Evolutionary conservation across 768 basidiomycete species (phyloP), one percentile per base, ranked within the genome.

Genomic region (Boletus rufocinnamomeus): DNA sequence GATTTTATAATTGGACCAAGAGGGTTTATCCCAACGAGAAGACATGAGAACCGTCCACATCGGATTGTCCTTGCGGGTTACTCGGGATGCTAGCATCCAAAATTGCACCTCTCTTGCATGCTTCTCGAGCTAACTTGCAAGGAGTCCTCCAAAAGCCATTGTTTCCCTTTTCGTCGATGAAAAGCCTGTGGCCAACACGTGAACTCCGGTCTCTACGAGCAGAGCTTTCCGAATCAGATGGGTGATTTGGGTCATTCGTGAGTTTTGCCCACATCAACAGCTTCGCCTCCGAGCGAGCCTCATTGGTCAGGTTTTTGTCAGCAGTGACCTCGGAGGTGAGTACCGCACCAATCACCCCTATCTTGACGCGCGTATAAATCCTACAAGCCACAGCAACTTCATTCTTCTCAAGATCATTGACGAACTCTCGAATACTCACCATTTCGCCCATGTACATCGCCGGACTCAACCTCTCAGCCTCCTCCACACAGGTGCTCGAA

Each of bases 401-500:
- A 10, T n/a, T 23, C 16, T 53, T 14, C 27, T 16, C 34, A 17
- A 13, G 28, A 30, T 2, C 16, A 9, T 9, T 23, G 14, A 17
- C 28, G 30, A 27, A 54, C 16, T 25, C 54, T 23, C 6, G 30
- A 34, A 38, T 48, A 10, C 2, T n/a, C 13, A 21, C n/a, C n/a
- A 21, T 11, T 2, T 21, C 16, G 16, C 14, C 19, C 53, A 62
- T 62, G 59, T 55, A 52, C 35, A 53, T 57, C 41, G 45, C 45
- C 3, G 55, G 53, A 13, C 44, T 65, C 40, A 10, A 53, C 38
- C 43, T 60, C 19, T n/a, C 11, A 2, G 25, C 57, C 23, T 45
- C 63, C 9, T 32, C 55, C 5, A 8, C 46, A 3, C 63, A 64
- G 27, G 52, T 7, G 16, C 34, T 65, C 21, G 59, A 65, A 40